phyloP scores from a whole-genome alignment of 2,329 filamentous ascomycete genomes.

The Aspergillus transmontanensis region DNA sequence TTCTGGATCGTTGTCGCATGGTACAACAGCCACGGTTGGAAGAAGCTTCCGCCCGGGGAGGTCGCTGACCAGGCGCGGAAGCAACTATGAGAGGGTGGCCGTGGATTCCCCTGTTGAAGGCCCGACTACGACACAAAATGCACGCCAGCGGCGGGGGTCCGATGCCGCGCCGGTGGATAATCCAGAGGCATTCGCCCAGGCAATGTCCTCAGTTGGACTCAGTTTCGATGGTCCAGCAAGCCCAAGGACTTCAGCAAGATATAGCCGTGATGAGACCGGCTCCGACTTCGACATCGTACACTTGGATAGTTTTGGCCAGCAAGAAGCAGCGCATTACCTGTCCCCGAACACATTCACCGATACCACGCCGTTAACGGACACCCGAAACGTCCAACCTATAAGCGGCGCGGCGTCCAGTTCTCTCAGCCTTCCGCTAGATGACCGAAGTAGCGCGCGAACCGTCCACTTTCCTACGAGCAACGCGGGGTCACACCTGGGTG shows the following conservation, averaged over 20 bases:
- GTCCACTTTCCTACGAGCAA: conserved; percentile 52
- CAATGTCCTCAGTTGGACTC: conserved; percentile 46
- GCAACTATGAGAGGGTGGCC: conserved; percentile 57
- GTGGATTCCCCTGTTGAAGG: conserved; percentile 51
- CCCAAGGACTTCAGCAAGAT: conserved; percentile 21
- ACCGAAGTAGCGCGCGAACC: conserved; percentile 57
- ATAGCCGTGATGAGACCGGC: conserved; percentile 28
- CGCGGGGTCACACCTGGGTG: conserved; percentile 56
- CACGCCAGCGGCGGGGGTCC: conserved; percentile 20
- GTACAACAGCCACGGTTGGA: conserved; percentile 37
- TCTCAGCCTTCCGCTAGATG: conserved; percentile 45
- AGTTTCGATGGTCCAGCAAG: conserved; percentile 37
- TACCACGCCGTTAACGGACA: conserved; percentile 62
- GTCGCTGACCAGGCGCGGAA: conserved; percentile 43
- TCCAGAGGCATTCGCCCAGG: conserved; percentile 43
- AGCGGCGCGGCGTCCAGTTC: conserved; percentile 51
- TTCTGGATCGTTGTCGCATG: conserved; percentile 40
- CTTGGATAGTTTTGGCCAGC: conserved; percentile 31
- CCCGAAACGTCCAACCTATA: conserved; percentile 59
- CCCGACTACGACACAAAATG: conserved; percentile 24
- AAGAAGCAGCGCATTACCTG: conserved; percentile 58
- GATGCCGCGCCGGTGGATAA: conserved; percentile 35
- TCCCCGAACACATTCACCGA: conserved; percentile 55
- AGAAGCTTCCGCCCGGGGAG: conserved; percentile 48
- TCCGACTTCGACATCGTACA: conserved; percentile 35